Evolutionary conservation across 139 green algal species (phyloP), one percentile per base, ranked within the genome.

Genomic region (Pedinophyceae sp.): DNA sequence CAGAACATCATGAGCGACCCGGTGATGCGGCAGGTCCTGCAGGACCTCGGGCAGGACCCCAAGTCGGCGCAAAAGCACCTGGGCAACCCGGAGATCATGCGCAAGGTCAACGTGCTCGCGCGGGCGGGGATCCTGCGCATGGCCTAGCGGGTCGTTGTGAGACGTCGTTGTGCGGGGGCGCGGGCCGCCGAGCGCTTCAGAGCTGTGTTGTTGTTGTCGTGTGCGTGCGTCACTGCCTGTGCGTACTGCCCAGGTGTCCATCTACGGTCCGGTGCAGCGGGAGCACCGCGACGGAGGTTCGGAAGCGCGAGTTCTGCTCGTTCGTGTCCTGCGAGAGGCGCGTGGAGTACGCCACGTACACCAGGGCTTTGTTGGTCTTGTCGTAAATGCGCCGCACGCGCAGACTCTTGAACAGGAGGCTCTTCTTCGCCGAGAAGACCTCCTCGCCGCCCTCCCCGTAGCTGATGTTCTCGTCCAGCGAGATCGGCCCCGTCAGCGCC

Each of bases 71-170:
- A 84, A 59, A 57, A 85, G 40, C 91, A 99, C 69, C 48, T 93
- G 58, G 60, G 69, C 16, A 78, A 91, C 52, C 83, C 89, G 0
- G 74, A 87, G 28, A 85, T 99, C 50, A 78, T 82, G 55, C 51
- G 45, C 38, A 99, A 97, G 77, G 66, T 99, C 20, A 77, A 93
- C 60, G 97, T 95, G 79, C 80, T 99, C 24, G 73, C 96, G 15
- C 68, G 70, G 13, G 88, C 92, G 5, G 92, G 90, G 56, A 93
- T 97, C 58, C 80, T 97, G 27, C 83, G 75, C 48, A 61, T 76
- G 51, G 24, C 45, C 2, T 73, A n/a, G n/a, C n/a, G n/a, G n/a
- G n/a, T n/a, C n/a, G n/a, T n/a, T n/a, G n/a, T n/a, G n/a, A n/a
- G n/a, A n/a, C n/a, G n/a, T n/a, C n/a, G n/a, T n/a, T n/a, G n/a